A percentile compares a stretch with the other conserved stretches of the same genome.
Evolutionary conservation across 108 stramenopile species (phyloP).

Genomic region (Seminavis robusta): DNA sequence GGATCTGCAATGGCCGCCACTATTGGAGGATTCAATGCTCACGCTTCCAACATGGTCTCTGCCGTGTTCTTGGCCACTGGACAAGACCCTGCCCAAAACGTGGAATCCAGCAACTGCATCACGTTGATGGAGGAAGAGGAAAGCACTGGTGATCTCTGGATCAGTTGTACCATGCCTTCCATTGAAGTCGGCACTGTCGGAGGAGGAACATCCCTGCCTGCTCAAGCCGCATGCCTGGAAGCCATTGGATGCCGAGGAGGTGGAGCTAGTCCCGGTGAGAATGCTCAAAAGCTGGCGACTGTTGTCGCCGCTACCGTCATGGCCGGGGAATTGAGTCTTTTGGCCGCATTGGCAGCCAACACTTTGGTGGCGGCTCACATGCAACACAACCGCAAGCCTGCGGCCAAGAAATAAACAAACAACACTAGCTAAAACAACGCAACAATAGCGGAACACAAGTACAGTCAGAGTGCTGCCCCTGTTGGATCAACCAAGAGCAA

Average conservation of each 20-base stretch:
- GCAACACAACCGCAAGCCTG: constrained; percentile 84
- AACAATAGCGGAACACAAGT: no score
- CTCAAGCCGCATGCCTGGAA: constrained; percentile 93
- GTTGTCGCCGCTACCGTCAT: constrained; percentile 94
- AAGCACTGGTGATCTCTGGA: constrained; percentile 82
- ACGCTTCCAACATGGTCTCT: constrained; percentile 97
- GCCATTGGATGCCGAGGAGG: constrained; percentile 89
- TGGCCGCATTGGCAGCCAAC: constrained; percentile 93
- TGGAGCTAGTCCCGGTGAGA: constrained; percentile 79
- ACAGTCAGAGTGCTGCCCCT: no score
- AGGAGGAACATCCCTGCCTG: constrained; percentile 93
- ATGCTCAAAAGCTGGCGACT: constrained; percentile 88
- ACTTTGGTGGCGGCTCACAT: constrained; percentile 88
- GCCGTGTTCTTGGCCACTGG: constrained; percentile 98
- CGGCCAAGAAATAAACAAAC: constrained; percentile 37
- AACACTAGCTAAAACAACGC: no score
- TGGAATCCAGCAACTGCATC: constrained; percentile 94
- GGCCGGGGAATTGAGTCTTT: constrained; percentile 94
- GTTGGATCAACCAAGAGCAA: no score
- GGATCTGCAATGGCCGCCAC: constrained; percentile 96
- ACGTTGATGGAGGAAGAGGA: constrained; percentile 95
- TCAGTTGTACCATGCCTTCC: constrained; percentile 96
- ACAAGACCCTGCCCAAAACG: constrained; percentile 99
- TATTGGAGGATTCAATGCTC: constrained; percentile 98
- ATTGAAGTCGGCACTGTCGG: constrained; percentile 99